Evolutionary conservation across 306 rosid genomes (phyloP), one percentile per base, ranked within the genome.

Genomic region (Quercus cerris): DNA sequence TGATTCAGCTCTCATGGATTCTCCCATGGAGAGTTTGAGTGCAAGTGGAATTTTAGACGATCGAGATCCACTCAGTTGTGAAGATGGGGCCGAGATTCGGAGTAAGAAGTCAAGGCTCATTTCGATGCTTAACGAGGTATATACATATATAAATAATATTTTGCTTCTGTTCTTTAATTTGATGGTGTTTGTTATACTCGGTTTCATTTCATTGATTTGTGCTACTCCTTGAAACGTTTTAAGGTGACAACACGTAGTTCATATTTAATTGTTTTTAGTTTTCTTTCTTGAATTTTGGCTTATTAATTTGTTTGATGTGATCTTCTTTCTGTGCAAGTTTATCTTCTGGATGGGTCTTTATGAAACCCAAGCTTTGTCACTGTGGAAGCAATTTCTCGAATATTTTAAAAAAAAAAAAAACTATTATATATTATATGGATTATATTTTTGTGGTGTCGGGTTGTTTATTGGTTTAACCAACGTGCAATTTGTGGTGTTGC

Each of bases 61-160:
- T 81, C 84, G 73, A 4, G 88, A 86, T 81, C 84, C 76, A 5
- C 80, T 78, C 25, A 14, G 57, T 74, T 63, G 56, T 44, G 84
- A 84, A 5, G 87, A 68, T 28, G 86, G 86, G 0, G 86, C 77
- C 23, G 92, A 82, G 27, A 56, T 76, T 49, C 78, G 89, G 55
- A 81, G 82, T 55, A 87, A 85, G 68, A 91, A 91, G 81, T 91
- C 94, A 0, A 87, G 88, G 61, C 80, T 93, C 35, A 75, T 91
- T 73, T 84, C 90, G 4, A 86, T 93, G 97, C 94, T 93, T 6
- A 93, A 91, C 63, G 98, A 91, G 98, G 98, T 93, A 86, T 12
- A 67, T 12, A 12, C 15, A 49, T 49, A 49, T 49, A 49, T 49
- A 49, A 10, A 49, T 12, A 49, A 10, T 10, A 12, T 49, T 49